Evolutionary conservation across 2,329 filamentous ascomycete species (phyloP), one percentile per base, ranked within the genome.

Genomic region (Cladosporium sphaerospermum): DNA sequence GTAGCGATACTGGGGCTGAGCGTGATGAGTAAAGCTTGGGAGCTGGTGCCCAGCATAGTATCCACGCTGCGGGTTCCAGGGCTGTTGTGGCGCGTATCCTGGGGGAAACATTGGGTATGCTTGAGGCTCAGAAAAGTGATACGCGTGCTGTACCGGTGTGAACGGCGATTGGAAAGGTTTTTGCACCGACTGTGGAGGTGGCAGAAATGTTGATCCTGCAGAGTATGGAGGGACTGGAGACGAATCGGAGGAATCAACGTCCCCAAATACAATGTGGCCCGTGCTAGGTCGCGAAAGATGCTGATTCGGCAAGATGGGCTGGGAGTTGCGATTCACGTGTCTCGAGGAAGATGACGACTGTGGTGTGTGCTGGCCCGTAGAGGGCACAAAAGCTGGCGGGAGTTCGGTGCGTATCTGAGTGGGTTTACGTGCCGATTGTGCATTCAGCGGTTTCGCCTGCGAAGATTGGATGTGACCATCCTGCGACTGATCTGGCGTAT

Each of bases 211-310:
- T 36, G 63, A 64, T 32, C 57, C 57, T 7, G 56, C 45, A 11
- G 61, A 62, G 10, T 61, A 47, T 18, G 62, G 60, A 16, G 63
- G 64, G 4, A 68, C 69, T 5, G 69, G 70, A 2, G 73, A 73
- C 16, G 68, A 62, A 11, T 61, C 63, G 6, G 67, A 63, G 16
- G 71, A 72, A 19, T 70, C 62, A 14, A 65, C 62, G 19, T 67
- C 68, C 39, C 69, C 68, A 57, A 74, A 75, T 18, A 71, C 65
- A 40, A 73, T 67, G 47, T 56, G 61, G 49, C 56, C 55, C 11
- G 55, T 53, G 57, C 64, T 64, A 8, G 61, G 61, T 44, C 64
- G 61, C 28, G 56, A 53, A 4, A 56, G 45, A 45, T 62, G 59
- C 14, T 51, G 52, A 19, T 60, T 53, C 16, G 59, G 43, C 9